Percentiles rank a stretch among this genome's conserved stretches.
Evolutionary conservation across 345 rosid genomes (phyloP).

Genomic region (Citrus mangshanensis): DNA sequence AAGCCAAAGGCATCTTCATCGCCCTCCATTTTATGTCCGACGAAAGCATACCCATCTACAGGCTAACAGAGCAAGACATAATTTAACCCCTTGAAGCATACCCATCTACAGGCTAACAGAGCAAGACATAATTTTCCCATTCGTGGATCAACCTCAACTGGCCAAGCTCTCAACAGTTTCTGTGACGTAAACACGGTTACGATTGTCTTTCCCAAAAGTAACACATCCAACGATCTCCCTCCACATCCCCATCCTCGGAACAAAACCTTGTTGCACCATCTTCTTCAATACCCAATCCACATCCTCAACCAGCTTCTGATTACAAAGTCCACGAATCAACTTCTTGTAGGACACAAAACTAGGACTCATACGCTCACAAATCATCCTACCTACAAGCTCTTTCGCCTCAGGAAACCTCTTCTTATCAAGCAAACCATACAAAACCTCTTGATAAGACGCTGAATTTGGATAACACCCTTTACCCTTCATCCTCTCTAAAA

Average conservation of each 20-base stretch:
- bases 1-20: neutral
- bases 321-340: slow-evolving; percentile 60
- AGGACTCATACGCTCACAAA: slow-evolving; percentile 48
- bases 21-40: neutral
- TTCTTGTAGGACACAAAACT: slow-evolving; percentile 67
- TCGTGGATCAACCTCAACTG: neutral
- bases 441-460: slow-evolving; percentile 73
- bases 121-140: neutral
- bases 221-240: slow-evolving; percentile 36
- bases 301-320: slow-evolving; percentile 41
- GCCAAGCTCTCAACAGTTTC: slow-evolving; percentile 15
- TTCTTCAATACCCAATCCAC: slow-evolving; percentile 64
- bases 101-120: neutral
- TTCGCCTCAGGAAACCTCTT: slow-evolving; percentile 54
- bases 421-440: slow-evolving; percentile 72
- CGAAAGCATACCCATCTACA: neutral
- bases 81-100: too few species aligned
- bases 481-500: slow-evolving; percentile 56
- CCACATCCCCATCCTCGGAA: slow-evolving; percentile 83
- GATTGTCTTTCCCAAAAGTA: slow-evolving; percentile 16
- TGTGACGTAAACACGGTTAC: slow-evolving; percentile 6
- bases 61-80: neutral
- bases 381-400: slow-evolving; percentile 54
- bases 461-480: slow-evolving; percentile 72
- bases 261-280: slow-evolving; percentile 78